Conservation (phyloP, 1,284 basidiomycete genomes). For the Rhodotorula sp. region DNA sequence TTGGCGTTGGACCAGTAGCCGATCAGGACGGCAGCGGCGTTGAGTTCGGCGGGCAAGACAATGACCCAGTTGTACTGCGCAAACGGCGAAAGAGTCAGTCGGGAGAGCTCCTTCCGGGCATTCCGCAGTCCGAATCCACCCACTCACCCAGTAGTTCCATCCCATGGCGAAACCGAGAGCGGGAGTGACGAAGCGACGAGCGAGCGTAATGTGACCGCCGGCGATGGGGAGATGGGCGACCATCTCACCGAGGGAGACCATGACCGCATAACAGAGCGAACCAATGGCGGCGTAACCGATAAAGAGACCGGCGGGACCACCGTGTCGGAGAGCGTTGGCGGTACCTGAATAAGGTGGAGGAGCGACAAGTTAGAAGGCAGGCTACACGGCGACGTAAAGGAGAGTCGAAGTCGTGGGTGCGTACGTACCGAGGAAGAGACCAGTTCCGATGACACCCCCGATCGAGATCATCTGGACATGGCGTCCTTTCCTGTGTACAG, state of each 20-base stretch:
- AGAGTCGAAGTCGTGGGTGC: too few species aligned
- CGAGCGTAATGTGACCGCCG: conserved; percentile 44
- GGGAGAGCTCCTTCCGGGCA: background rate
- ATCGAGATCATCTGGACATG: conserved; percentile 39
- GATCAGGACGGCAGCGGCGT: conserved; percentile 51
- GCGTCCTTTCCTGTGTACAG: conserved; percentile 16
- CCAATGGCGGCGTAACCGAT: conserved; percentile 45
- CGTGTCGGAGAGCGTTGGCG: conserved; percentile 54
- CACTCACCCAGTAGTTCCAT: conserved; percentile 54
- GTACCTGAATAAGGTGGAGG: conserved; percentile 12
- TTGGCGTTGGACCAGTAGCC: conserved; percentile 54
- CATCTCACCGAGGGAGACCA: conserved; percentile 58
- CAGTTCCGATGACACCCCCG: conserved; percentile 39
- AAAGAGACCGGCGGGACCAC: conserved; percentile 51
- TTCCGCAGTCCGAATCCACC: background rate
- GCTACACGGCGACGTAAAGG: too few species aligned
- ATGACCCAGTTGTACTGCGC: conserved; percentile 37
- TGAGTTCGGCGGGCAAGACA: conserved; percentile 51
- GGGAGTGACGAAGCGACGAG: conserved; percentile 73
- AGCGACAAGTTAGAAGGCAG: too few species aligned
- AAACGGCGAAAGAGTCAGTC: background rate
- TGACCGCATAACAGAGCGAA: conserved; percentile 50
- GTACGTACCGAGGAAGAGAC: conserved; percentile 47
- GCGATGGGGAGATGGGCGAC: conserved; percentile 47
- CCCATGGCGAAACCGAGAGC: conserved; percentile 76